Base-by-base conservation (phyloP, 495 filamentous ascomycete species). In the Lasiosphaeria ovina region DNA sequence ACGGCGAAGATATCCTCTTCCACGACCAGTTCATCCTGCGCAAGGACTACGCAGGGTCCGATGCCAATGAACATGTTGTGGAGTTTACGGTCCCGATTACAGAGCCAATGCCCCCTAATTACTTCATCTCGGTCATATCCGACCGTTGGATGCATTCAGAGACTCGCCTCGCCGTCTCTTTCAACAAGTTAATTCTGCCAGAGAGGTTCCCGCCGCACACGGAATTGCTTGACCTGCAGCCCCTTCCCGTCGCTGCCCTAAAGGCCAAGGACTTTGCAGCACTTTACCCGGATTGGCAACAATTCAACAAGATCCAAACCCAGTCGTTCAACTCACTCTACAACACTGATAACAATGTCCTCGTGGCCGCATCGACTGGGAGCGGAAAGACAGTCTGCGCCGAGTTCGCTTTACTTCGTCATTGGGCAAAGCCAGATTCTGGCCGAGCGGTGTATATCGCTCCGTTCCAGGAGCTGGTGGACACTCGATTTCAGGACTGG, bases 81-180 rank as follows among this genome's bases (percentile, higher is more conserved):
- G 94, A 98, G 60, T 96, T 99, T 68, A 97, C 95, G 0, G 93
- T 97, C 5, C 88, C 94, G 1, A 94, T 99, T 64, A 89, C 91
- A 3, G 94, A 99, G 67, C 94, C 94, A 1, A 97, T 97, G 90
- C 95, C 94, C 5, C 94, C 94, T 0, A 95, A 98, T 68, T 98
- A 98, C 76, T 99, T 99, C 76, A 91, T 99, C 68, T 91, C 91
- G 1, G 81, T 97, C 57, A 79, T 96, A 14, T 97, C 93, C 3
- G 94, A 99, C 66, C 82, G 95, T 58, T 99, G 94, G 94, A 94
- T 98, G 90, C 91, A 96, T 67, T 91, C 93, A 11, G 93, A 98
- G 76, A 95, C 92, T 6, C 95, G 93, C 68, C 77, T 99, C 48
- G 87, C 93, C 0, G 87, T 99, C 0, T 93, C 93, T 0, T 98